These are phyloP conservation scores for Danielia reshetovae DNA, from an alignment of 805 yeast species.

Conservation along the genomic window DNA sequence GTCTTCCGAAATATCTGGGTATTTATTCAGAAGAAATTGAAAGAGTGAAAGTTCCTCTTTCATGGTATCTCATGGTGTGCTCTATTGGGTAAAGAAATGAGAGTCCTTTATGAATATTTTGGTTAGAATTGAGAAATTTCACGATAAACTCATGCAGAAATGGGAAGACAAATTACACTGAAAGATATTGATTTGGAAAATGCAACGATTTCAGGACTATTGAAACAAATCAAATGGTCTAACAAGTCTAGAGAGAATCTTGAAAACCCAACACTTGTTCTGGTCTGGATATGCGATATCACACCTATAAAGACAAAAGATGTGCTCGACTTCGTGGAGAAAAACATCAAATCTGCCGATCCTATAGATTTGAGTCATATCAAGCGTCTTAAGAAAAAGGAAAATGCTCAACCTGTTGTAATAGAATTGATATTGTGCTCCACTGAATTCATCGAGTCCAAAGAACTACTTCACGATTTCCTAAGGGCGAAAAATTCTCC, in stretches of 20 bases:
- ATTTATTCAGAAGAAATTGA: not conserved
- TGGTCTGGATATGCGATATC: constrained; percentile 49
- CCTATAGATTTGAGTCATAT: constrained; percentile 35
- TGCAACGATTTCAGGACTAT: constrained; percentile 42
- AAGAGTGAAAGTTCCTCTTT: constrained; percentile 1
- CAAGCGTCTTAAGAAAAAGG: constrained; percentile 50
- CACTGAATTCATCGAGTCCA: constrained; percentile 22
- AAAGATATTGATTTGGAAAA: constrained; percentile 31
- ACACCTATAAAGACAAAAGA: constrained; percentile 31
- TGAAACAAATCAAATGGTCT: constrained; percentile 42
- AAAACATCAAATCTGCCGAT: constrained; percentile 26
- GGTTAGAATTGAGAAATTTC: too few relatives aligned
- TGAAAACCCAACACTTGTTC: constrained; percentile 24
- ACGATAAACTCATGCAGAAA: too few relatives aligned
- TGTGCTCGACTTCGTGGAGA: constrained; percentile 24
- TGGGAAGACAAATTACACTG: not conserved
- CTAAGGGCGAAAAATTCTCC: not conserved
- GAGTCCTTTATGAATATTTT: too few relatives aligned
- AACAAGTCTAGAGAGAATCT: constrained; percentile 13
- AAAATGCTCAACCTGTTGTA: constrained; percentile 1
- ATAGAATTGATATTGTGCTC: constrained; percentile 49
- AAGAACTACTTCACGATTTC: constrained; percentile 23
- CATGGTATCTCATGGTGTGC: too few relatives aligned
- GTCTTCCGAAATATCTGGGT: not conserved
- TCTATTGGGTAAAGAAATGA: too few relatives aligned